These are phyloP conservation scores for Phytophthora brassicae DNA, from an alignment of 352 stramenopile genomes.

Conservation along the genomic window DNA sequence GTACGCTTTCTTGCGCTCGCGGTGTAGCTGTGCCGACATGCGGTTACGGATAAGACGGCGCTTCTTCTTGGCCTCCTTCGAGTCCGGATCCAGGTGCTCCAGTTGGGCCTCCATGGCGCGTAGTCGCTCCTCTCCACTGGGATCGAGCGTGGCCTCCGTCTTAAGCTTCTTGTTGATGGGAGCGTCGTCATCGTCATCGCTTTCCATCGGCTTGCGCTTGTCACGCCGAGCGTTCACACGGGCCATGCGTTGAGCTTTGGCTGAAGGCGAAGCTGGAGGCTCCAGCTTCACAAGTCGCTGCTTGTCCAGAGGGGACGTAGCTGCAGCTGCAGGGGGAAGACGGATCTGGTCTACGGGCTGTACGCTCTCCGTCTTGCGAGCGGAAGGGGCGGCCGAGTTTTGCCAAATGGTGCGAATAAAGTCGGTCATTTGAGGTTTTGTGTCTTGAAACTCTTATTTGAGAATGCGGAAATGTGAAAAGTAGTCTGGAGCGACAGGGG, in stretches of 20 bases:
- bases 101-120: slow-evolving; percentile 84
- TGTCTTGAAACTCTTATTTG: too few relatives aligned
- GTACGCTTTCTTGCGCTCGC: slow-evolving; percentile 89
- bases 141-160: slow-evolving; percentile 59
- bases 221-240: slow-evolving; percentile 73
- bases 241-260: slow-evolving; percentile 70
- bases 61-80: slow-evolving; percentile 91
- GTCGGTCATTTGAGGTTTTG: slow-evolving; percentile 78
- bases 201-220: slow-evolving; percentile 66
- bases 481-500: slow-evolving; percentile 30
- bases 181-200: not conserved
- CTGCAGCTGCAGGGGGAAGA: slow-evolving; percentile 36
- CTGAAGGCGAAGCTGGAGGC: slow-evolving; percentile 28
- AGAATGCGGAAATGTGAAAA: slow-evolving; percentile 8
- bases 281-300: slow-evolving; percentile 68
- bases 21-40: slow-evolving; percentile 88
- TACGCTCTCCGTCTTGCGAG: slow-evolving; percentile 40
- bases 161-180: slow-evolving; percentile 74
- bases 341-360: slow-evolving; percentile 65
- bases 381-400: slow-evolving; percentile 14
- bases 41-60: slow-evolving; percentile 85
- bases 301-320: slow-evolving; percentile 21
- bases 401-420: slow-evolving; percentile 78
- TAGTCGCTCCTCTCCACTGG: slow-evolving; percentile 74
- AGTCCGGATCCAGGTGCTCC: slow-evolving; percentile 82